A percentile compares a stretch with the other conserved stretches of the same genome.
Conservation (phyloP, 1,139 yeast species). For the Kodamaea alishanica region DNA sequence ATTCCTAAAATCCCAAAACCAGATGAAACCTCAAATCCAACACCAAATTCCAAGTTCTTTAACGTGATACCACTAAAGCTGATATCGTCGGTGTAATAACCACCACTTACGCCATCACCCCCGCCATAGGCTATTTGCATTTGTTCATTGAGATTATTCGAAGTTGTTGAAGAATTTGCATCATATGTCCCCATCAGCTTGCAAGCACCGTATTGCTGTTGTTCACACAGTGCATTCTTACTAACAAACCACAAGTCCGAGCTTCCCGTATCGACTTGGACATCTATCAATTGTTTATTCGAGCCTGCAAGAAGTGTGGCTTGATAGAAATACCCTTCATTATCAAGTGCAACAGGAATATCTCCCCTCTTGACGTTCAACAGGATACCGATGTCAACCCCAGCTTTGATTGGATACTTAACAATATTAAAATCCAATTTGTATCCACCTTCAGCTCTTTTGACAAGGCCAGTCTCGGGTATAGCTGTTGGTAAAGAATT, state of each 20-base stretch:
- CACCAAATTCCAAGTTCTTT: constrained; percentile 15
- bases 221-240: neutral
- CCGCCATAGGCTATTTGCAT: constrained; percentile 10
- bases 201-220: neutral
- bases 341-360: constrained; percentile 3
- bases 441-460: constrained; percentile 10
- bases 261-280: constrained; percentile 19
- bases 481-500: no score
- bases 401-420: neutral
- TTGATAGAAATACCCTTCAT: constrained; percentile 7
- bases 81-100: constrained; percentile 8
- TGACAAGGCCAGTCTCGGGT: neutral
- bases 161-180: constrained; percentile 2
- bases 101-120: constrained; percentile 9
- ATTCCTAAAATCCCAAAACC: constrained; percentile 19
- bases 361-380: neutral
- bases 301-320: constrained; percentile 11
- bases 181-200: constrained; percentile 2
- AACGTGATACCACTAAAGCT: constrained; percentile 3
- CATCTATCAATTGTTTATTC: constrained; percentile 9
- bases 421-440: constrained; percentile 13
- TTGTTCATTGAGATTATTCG: neutral
- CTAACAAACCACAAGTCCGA: constrained; percentile 18
- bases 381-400: neutral
- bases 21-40: constrained; percentile 9